These are phyloP conservation scores for Diaporthe nobilis DNA, from an alignment of 2,329 filamentous ascomycete species.

Conservation along the genomic window DNA sequence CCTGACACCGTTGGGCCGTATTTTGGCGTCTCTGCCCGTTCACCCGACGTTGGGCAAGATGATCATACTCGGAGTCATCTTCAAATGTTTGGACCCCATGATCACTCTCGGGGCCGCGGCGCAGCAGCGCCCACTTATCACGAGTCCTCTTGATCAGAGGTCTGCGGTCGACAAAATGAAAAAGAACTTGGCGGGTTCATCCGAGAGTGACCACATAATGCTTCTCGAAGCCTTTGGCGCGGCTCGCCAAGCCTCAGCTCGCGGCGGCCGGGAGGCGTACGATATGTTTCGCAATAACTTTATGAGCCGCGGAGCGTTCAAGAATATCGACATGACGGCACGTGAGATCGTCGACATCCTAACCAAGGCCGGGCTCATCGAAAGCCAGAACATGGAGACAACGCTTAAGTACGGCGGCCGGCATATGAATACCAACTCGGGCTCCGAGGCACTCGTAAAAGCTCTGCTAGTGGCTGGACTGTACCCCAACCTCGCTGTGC, in stretches of 20 bases:
- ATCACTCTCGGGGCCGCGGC: conserved; percentile 55
- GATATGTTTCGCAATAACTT: background rate
- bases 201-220: conserved; percentile 6
- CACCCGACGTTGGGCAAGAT: conserved; percentile 63
- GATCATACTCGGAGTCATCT: conserved; percentile 64
- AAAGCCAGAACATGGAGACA: background rate
- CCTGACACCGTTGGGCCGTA: conserved; percentile 59
- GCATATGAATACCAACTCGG: conserved; percentile 60
- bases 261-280: background rate
- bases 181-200: background rate
- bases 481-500: conserved; percentile 58
- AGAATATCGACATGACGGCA: conserved; percentile 51
- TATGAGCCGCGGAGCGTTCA: conserved; percentile 51
- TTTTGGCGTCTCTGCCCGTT: conserved; percentile 52
- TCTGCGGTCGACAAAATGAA: background rate
- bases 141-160: background rate
- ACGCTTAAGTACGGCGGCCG: conserved; percentile 48
- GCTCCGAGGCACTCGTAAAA: conserved; percentile 59
- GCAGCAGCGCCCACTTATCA: conserved; percentile 31
- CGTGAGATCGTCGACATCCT: conserved; percentile 56
- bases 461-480: conserved; percentile 60
- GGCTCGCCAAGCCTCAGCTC: background rate
- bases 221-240: background rate
- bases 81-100: conserved; percentile 65
- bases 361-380: conserved; percentile 51